These are phyloP conservation scores for Geopyxis carbonaria DNA, from an alignment of 495 filamentous ascomycete genomes.

Conservation along the genomic window DNA sequence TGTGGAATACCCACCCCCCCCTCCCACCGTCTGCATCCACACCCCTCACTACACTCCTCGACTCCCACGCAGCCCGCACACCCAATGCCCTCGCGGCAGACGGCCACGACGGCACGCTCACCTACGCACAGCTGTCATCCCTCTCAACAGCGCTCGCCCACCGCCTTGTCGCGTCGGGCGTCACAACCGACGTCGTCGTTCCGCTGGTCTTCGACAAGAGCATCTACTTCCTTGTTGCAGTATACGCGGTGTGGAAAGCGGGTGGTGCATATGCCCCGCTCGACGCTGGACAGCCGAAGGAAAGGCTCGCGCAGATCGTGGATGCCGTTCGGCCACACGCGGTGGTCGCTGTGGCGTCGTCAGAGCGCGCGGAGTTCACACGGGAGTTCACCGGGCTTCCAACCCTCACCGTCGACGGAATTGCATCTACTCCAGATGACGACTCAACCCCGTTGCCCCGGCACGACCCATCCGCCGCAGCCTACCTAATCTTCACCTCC, in stretches of 20 bases:
- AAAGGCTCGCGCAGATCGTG: too few relatives aligned
- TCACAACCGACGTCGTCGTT: conserved; percentile 34
- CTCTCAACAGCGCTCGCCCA: conserved; percentile 16
- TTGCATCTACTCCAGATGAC: too few relatives aligned
- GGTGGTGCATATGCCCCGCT: conserved; percentile 43
- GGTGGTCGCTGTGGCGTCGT: too few relatives aligned
- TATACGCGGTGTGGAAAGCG: conserved; percentile 40
- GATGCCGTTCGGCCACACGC: too few relatives aligned
- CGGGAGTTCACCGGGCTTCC: too few relatives aligned
- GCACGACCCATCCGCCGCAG: too few relatives aligned
- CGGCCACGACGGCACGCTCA: conserved; percentile 5
- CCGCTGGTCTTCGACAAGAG: conserved; percentile 44
- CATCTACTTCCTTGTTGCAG: conserved; percentile 36
- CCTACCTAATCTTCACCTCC: conserved; percentile 41
- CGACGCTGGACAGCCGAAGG: conserved; percentile 39
- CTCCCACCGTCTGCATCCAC: conserved; percentile 13
- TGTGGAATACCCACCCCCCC: conserved; percentile 28
- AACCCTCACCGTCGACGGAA: too few relatives aligned
- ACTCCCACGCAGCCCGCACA: conserved; percentile 5
- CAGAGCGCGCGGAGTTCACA: too few relatives aligned
- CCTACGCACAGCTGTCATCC: conserved; percentile 9
- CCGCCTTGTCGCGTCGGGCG: conserved; percentile 22
- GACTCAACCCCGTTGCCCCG: too few relatives aligned
- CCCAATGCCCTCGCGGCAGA: conserved; percentile 4
- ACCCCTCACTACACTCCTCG: conserved; percentile 2